A percentile compares a stretch with the other conserved stretches of the same genome.
phyloP scores from a whole-genome alignment of 176 grass and related monocot genomes.

The Chrysopogon serrulatus region DNA sequence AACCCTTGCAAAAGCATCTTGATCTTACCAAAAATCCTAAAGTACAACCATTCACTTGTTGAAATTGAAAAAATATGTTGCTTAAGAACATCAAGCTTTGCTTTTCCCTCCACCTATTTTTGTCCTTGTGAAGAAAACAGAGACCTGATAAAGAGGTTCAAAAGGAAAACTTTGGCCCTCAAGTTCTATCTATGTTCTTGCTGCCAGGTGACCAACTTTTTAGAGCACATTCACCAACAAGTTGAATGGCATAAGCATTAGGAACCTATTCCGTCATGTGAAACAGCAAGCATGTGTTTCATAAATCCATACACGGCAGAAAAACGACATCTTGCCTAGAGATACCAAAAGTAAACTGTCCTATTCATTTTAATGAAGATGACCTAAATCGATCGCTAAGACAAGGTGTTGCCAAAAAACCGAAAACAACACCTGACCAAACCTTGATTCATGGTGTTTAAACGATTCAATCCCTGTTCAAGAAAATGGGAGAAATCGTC shows the following conservation, averaged over 20 bases:
- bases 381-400: not conserved
- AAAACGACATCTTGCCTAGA: constrained; percentile 21
- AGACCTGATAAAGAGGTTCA: not conserved
- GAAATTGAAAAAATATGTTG: not conserved
- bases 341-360: not conserved
- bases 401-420: not conserved
- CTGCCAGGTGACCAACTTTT: not conserved
- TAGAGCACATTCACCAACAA: not conserved
- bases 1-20: constrained; percentile 13
- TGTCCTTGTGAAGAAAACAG: constrained; percentile 1
- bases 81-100: not conserved
- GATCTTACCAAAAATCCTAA: not conserved
- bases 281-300: not conserved
- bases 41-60: not conserved
- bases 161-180: not conserved
- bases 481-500: too few relatives aligned
- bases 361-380: not conserved
- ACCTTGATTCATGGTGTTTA: not conserved
- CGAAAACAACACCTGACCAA: constrained; percentile 16
- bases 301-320: constrained; percentile 1
- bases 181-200: not conserved
- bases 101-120: constrained; percentile 1
- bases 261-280: not conserved
- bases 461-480: too few relatives aligned
- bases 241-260: not conserved